Evolutionary conservation across 371 early-diverging fungal species (phyloP).

Genomic region (Mucor lusitanicus): DNA sequence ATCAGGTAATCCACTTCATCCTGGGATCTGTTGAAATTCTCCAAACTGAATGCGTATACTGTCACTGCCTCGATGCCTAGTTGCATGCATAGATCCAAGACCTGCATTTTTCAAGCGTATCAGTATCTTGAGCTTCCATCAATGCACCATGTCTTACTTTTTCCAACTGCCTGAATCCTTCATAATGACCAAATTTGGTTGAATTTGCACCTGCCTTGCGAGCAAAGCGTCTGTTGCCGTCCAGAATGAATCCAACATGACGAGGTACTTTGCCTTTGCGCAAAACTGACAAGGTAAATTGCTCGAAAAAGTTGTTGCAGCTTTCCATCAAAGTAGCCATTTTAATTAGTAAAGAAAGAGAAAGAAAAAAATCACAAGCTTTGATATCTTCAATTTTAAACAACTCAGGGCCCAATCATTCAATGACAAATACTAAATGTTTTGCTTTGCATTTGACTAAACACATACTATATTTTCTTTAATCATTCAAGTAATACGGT

Average conservation of each 20-base stretch:
- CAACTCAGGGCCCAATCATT: constrained; percentile 9
- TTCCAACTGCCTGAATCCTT: constrained; percentile 81
- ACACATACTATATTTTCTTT: background rate
- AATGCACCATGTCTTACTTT: constrained; percentile 43
- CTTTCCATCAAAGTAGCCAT: background rate
- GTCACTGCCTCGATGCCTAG: constrained; percentile 90
- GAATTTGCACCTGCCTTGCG: constrained; percentile 53
- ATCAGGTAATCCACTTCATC: constrained; percentile 93
- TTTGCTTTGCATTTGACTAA: background rate
- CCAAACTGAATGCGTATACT: constrained; percentile 98
- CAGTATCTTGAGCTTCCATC: background rate
- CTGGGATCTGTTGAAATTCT: constrained; percentile 93
- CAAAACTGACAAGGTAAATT: constrained; percentile 46
- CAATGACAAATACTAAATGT: constrained; percentile 10
- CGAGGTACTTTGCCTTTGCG: constrained; percentile 84
- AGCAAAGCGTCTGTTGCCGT: constrained; percentile 98
- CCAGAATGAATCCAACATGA: constrained; percentile 98
- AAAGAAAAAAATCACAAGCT: background rate
- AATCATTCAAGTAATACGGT: constrained; percentile 3
- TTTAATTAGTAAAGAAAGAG: background rate
- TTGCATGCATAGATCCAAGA: constrained; percentile 84
- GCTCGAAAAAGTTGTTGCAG: constrained; percentile 12
- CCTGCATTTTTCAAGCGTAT: constrained; percentile 45
- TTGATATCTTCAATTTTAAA: background rate
- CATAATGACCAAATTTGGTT: constrained; percentile 74